Evolutionary conservation across 495 filamentous ascomycete species (phyloP).

Genomic region (Hyaloscypha bicolor): DNA sequence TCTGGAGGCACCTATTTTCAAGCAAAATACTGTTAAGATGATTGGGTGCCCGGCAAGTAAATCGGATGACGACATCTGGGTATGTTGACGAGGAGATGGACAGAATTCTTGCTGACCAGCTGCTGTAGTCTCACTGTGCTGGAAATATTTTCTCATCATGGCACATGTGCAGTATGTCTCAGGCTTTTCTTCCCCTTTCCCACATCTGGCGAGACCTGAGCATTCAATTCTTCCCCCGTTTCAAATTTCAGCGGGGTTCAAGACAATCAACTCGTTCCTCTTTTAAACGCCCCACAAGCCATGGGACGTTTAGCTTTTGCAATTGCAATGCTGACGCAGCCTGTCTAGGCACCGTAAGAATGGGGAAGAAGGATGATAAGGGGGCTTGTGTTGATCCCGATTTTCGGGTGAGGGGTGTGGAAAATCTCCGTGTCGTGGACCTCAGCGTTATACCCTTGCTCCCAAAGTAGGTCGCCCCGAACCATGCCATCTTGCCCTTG

Average conservation of each 20-base stretch:
- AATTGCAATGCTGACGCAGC: background rate
- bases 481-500: background rate
- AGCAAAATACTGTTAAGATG: slow-evolving; percentile 43
- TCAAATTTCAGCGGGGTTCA: too few species aligned
- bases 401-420: slow-evolving; percentile 47
- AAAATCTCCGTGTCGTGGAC: slow-evolving; percentile 52
- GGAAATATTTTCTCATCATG: slow-evolving; percentile 23
- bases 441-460: slow-evolving; percentile 48
- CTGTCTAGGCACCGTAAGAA: slow-evolving; percentile 27
- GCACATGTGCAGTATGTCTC: slow-evolving; percentile 34
- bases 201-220: background rate
- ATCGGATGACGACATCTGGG: slow-evolving; percentile 53
- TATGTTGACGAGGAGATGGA: background rate
- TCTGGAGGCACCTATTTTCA: slow-evolving; percentile 42
- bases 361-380: slow-evolving; percentile 44
- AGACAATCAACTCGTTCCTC: too few species aligned
- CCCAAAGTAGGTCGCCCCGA: slow-evolving; percentile 29
- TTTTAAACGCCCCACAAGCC: too few species aligned
- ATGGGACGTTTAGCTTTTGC: background rate
- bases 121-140: background rate
- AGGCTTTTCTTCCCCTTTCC: background rate
- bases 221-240: too few species aligned
- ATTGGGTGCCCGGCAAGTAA: slow-evolving; percentile 43
- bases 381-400: slow-evolving; percentile 46
- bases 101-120: background rate